phyloP scores from a whole-genome alignment of 169 alveolate genomes.

The Eimeria sp. region DNA sequence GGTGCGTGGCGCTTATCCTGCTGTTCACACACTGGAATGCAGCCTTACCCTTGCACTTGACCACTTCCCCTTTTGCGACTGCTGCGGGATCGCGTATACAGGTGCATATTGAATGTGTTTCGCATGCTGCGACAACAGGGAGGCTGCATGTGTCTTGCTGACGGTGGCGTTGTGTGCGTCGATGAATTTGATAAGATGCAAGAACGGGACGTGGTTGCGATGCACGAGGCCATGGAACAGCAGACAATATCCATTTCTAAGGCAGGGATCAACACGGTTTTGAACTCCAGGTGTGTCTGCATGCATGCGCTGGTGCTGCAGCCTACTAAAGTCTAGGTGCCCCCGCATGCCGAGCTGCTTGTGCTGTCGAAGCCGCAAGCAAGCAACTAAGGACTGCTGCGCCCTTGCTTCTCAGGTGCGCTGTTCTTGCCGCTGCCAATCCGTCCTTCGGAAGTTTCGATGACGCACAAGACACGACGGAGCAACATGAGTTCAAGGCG shows the following conservation, averaged over 20 bases:
- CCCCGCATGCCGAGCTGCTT: neutral
- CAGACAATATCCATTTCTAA: conserved; percentile 99
- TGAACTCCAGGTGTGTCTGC: conserved; percentile 81
- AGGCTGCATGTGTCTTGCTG: conserved; percentile 99
- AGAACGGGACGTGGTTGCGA: conserved; percentile 99
- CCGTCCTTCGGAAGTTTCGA: conserved; percentile 99
- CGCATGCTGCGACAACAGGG: conserved; percentile 84
- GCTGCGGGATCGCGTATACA: neutral
- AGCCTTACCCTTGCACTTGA: neutral
- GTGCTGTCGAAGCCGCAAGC: neutral
- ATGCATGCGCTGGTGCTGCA: neutral
- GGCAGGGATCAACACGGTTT: conserved; percentile 99
- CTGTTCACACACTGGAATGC: neutral
- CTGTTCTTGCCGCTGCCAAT: conserved; percentile 99
- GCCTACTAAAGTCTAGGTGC: neutral
- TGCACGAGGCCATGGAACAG: conserved; percentile 99
- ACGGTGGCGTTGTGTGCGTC: conserved; percentile 98
- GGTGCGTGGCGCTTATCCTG: conserved; percentile 85
- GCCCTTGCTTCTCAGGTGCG: conserved; percentile 94
- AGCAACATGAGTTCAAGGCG: conserved; percentile 99
- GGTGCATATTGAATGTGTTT: neutral
- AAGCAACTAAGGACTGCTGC: neutral
- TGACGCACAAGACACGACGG: conserved; percentile 97
- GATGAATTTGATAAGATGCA: conserved; percentile 99
- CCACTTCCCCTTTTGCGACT: neutral